A percentile compares a stretch with the other conserved stretches of the same genome.
These are phyloP conservation scores for Calonectria pteridis DNA, from an alignment of 2,329 filamentous ascomycete genomes.

Conservation along the genomic window DNA sequence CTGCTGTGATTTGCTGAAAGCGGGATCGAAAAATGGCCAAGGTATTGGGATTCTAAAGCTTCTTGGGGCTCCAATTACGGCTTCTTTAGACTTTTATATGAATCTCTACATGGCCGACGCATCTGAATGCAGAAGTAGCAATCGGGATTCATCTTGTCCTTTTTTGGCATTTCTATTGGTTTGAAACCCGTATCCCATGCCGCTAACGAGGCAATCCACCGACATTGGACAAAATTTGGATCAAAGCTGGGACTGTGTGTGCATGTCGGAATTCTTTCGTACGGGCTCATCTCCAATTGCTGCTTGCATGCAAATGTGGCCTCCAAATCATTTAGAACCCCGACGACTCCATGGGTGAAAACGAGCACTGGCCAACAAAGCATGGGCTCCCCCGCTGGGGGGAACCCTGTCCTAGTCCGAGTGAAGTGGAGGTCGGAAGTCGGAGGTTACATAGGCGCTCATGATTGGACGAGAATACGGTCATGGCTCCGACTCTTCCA, in stretches of 20 bases:
- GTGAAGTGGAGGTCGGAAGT: not conserved
- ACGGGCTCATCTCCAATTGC: not conserved
- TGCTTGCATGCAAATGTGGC: no score
- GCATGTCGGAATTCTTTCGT: not conserved
- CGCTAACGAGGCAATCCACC: not conserved
- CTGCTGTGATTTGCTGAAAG: no score
- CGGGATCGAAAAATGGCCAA: not conserved
- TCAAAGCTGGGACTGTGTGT: not conserved
- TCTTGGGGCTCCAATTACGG: no score
- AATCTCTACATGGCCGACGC: not conserved
- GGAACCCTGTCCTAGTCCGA: not conserved
- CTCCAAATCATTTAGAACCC: not conserved
- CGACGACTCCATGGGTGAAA: not conserved
- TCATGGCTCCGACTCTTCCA: not conserved
- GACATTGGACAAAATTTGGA: not conserved
- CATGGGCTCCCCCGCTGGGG: not conserved
- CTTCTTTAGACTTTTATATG: not conserved
- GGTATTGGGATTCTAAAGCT: not conserved
- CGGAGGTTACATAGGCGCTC: not conserved
- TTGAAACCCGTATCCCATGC: not conserved
- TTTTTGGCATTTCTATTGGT: not conserved
- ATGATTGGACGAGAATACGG: not conserved
- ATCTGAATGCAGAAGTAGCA: not conserved
- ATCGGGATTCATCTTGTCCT: not conserved
- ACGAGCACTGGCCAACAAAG: not conserved